Evolutionary conservation across 495 filamentous ascomycete species (phyloP).

Genomic region (Aeminium ludgeri): DNA sequence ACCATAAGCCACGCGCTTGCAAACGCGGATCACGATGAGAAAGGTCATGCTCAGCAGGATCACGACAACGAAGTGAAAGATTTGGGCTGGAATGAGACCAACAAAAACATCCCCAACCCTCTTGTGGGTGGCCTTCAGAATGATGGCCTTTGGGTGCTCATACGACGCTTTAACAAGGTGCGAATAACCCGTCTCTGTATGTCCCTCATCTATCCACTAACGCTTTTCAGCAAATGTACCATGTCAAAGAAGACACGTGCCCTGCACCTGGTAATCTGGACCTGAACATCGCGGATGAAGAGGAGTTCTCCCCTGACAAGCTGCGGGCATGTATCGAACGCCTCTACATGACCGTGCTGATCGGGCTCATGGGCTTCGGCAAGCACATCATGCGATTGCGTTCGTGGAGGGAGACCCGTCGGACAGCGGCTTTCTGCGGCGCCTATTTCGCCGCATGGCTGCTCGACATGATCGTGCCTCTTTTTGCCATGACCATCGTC

Average conservation of each 20-base stretch:
- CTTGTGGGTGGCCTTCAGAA: slow-evolving; percentile 62
- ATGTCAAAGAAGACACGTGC: slow-evolving; percentile 53
- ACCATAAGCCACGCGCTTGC: slow-evolving; percentile 27
- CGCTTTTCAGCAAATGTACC: slow-evolving; percentile 60
- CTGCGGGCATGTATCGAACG: slow-evolving; percentile 64
- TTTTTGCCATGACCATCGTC: slow-evolving; percentile 39
- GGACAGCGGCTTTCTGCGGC: slow-evolving; percentile 50
- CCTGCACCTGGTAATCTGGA: slow-evolving; percentile 46
- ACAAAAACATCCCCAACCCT: slow-evolving; percentile 39
- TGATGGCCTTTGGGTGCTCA: slow-evolving; percentile 66
- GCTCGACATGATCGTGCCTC: slow-evolving; percentile 55
- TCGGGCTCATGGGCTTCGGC: slow-evolving; percentile 45
- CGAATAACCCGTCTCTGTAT: not conserved
- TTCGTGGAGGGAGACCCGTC: slow-evolving; percentile 57
- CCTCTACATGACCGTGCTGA: slow-evolving; percentile 65
- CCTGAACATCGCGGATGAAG: slow-evolving; percentile 62
- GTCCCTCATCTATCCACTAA: not conserved
- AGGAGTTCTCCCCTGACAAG: slow-evolving; percentile 78
- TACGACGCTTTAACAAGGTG: slow-evolving; percentile 75
- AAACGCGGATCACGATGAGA: slow-evolving; percentile 23
- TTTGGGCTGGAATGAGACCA: slow-evolving; percentile 55
- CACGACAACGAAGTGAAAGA: slow-evolving; percentile 40
- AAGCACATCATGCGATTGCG: slow-evolving; percentile 64
- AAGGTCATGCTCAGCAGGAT: slow-evolving; percentile 32
- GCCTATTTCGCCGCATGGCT: slow-evolving; percentile 62